Evolutionary conservation across 768 basidiomycete species (phyloP).

Genomic region (Boletus subparvulus): DNA sequence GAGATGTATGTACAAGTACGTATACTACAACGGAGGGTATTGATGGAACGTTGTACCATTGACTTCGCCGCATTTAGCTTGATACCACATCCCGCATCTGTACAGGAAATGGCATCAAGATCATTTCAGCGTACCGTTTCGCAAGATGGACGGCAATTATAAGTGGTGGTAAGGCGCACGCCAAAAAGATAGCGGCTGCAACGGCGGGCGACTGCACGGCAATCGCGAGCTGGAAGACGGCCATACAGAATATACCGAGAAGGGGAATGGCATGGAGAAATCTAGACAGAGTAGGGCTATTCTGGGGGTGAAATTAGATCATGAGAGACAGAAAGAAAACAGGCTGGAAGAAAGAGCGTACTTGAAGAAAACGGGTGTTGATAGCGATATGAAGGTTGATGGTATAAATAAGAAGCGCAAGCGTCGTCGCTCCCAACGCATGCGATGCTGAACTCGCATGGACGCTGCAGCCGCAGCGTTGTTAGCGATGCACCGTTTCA

Average conservation of each 20-base stretch:
- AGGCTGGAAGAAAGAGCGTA: conserved; percentile 1
- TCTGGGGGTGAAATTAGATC: conserved; percentile 6
- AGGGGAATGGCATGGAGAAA: conserved; percentile 27
- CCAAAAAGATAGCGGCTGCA: conserved; percentile 18
- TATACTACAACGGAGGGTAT: conserved; percentile 7
- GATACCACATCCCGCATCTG: neutral
- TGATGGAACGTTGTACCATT: neutral
- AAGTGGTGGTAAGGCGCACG: conserved; percentile 23
- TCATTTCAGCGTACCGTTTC: conserved; percentile 4
- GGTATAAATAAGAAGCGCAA: conserved; percentile 30
- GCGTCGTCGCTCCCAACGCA: conserved; percentile 18
- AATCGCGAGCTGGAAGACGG: conserved; percentile 15
- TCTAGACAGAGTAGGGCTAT: conserved; percentile 10
- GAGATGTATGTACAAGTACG: conserved; percentile 13
- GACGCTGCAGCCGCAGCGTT: conserved; percentile 11
- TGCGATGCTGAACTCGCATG: conserved; percentile 23
- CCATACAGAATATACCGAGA: conserved; percentile 25
- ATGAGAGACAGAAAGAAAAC: neutral
- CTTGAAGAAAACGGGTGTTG: conserved; percentile 19
- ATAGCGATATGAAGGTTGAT: conserved; percentile 28
- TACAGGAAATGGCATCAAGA: conserved; percentile 7
- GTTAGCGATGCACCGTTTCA: neutral
- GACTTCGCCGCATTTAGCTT: neutral
- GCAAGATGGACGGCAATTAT: conserved; percentile 5
- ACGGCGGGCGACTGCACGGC: conserved; percentile 23